Evolutionary conservation across 2,329 filamentous ascomycete genomes (phyloP).

Genomic region (Tolypocladium pustulatum): DNA sequence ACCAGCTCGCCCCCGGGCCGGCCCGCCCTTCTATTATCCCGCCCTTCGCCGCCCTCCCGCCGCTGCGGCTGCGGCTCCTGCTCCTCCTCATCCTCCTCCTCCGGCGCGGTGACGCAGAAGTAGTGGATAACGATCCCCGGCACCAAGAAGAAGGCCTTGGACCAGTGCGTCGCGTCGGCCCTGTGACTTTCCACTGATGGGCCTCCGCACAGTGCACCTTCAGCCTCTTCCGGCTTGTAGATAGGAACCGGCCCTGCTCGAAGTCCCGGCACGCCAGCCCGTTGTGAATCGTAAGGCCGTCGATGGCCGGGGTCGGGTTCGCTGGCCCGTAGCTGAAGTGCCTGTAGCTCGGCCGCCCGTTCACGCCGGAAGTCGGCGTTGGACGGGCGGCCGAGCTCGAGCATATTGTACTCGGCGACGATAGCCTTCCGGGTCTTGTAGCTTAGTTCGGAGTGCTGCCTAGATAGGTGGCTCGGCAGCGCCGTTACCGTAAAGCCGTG

Average conservation of each 20-base stretch:
- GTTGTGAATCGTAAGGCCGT: neutral
- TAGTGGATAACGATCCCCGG: neutral
- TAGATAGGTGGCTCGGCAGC: neutral
- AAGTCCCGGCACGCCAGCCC: neutral
- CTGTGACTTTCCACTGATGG: neutral
- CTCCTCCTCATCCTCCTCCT: neutral
- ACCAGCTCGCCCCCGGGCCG: neutral
- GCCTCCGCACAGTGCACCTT: neutral
- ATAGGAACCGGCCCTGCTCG: neutral
- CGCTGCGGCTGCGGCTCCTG: too few relatives aligned
- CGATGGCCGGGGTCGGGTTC: neutral
- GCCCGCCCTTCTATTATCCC: too few relatives aligned
- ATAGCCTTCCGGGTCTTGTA: neutral
- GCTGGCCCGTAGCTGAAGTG: neutral
- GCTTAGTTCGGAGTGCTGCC: neutral
- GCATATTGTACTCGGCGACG: neutral
- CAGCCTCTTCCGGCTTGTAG: neutral
- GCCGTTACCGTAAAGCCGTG: neutral
- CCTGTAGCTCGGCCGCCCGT: too few relatives aligned
- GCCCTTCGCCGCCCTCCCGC: too few relatives aligned
- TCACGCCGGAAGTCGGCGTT: too few relatives aligned
- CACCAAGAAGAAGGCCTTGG: neutral
- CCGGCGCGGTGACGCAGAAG: neutral
- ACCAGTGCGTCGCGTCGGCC: neutral
- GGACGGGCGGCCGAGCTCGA: too few relatives aligned